These are phyloP conservation scores for Diatrype stigma DNA, from an alignment of 2,329 filamentous ascomycete species.

Conservation along the genomic window DNA sequence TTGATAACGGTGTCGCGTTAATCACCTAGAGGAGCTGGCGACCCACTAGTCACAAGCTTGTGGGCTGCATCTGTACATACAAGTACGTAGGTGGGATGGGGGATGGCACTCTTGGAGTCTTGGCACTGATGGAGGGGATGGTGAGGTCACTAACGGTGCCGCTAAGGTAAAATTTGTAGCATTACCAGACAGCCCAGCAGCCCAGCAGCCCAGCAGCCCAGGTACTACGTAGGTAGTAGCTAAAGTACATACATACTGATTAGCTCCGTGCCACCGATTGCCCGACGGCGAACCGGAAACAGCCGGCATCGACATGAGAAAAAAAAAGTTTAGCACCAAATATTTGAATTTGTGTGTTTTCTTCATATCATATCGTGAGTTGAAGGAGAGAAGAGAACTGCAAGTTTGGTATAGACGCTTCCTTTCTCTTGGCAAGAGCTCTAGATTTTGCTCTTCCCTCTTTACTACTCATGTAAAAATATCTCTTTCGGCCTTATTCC, in stretches of 20 bases:
- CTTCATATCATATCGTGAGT: not conserved
- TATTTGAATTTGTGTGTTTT: not conserved
- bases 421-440: not conserved
- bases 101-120: no score
- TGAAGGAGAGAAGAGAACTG: not conserved
- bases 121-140: no score
- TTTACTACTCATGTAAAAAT: constrained; percentile 26
- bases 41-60: not conserved
- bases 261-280: not conserved
- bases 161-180: not conserved
- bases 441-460: constrained; percentile 8
- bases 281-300: not conserved
- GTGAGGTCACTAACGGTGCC: not conserved
- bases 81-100: no score
- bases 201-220: no score
- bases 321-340: not conserved
- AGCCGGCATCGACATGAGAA: not conserved
- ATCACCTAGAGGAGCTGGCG: not conserved
- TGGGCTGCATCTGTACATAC: no score
- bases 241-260: no score
- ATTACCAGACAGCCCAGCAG: no score
- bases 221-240: no score
- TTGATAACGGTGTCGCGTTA: not conserved
- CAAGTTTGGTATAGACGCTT: not conserved
- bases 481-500: constrained; percentile 16